A percentile compares a stretch with the other conserved stretches of the same genome.
Evolutionary conservation across 2,329 filamentous ascomycete genomes (phyloP).

Genomic region (Phaeophleospora eucalypticola): DNA sequence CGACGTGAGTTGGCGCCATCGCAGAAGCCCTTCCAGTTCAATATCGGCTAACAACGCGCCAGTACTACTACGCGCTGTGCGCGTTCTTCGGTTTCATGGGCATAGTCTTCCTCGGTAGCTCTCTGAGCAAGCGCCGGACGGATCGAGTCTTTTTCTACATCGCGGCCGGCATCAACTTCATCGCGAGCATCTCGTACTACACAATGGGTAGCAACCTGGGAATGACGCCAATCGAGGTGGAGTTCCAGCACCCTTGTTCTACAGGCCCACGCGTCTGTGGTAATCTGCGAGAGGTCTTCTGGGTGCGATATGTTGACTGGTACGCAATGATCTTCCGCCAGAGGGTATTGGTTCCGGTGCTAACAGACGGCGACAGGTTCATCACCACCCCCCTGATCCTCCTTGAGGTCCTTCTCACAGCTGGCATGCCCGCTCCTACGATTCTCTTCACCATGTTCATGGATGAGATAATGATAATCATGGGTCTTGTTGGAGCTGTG

Average conservation of each 20-base stretch:
- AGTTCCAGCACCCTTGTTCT: constrained; percentile 46
- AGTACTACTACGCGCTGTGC: constrained; percentile 52
- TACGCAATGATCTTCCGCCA: constrained; percentile 19
- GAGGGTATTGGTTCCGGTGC: background rate
- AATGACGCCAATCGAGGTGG: constrained; percentile 56
- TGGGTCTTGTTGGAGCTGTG: constrained; percentile 59
- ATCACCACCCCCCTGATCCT: constrained; percentile 59
- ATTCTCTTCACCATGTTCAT: constrained; percentile 57
- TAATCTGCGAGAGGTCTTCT: constrained; percentile 56
- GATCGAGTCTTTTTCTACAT: constrained; percentile 59
- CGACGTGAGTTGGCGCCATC: constrained; percentile 6
- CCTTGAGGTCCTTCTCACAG: constrained; percentile 56
- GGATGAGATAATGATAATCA: constrained; percentile 60
- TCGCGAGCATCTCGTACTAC: constrained; percentile 58
- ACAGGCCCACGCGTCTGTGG: constrained; percentile 39
- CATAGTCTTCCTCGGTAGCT: constrained; percentile 47
- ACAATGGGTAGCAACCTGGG: constrained; percentile 60
- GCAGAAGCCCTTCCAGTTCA: background rate
- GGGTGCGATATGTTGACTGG: constrained; percentile 61
- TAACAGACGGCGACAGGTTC: constrained; percentile 23
- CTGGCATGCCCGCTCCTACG: constrained; percentile 58
- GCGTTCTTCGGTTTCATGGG: constrained; percentile 53
- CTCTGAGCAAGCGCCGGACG: constrained; percentile 46
- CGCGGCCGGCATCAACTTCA: constrained; percentile 50
- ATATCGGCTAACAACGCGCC: background rate